phyloP scores from a whole-genome alignment of 306 rosid genomes.

The Gynostemma pentaphyllum region DNA sequence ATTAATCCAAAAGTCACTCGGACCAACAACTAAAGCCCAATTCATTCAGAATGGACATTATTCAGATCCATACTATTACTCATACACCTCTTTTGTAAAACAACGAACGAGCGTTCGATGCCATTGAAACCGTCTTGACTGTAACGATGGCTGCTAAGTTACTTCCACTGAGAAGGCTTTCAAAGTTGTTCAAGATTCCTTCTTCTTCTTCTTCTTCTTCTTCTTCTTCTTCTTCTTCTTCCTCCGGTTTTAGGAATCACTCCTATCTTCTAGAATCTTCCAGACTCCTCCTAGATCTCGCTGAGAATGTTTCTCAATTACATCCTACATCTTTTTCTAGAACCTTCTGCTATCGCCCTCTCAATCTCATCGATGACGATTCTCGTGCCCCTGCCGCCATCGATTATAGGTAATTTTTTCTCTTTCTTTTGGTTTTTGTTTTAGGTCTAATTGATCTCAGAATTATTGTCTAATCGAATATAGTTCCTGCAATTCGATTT shows the following conservation, averaged over 20 bases:
- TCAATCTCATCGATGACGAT: slow-evolving; percentile 27
- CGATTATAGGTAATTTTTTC: slow-evolving; percentile 46
- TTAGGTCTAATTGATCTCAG: not conserved
- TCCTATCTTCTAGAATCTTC: slow-evolving; percentile 24
- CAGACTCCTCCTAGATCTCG: not conserved
- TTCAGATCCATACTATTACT: too few species aligned
- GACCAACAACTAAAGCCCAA: too few species aligned
- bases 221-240: too few species aligned
- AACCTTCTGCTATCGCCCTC: slow-evolving; percentile 43
- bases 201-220: slow-evolving; percentile 16
- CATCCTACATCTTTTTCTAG: slow-evolving; percentile 16
- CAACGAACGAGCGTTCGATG: not conserved
- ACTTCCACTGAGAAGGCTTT: slow-evolving; percentile 29
- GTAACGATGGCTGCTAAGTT: slow-evolving; percentile 44
- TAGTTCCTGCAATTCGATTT: not conserved
- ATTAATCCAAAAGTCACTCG: too few species aligned
- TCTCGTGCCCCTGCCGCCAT: slow-evolving; percentile 51
- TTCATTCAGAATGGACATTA: too few species aligned
- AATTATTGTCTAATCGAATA: not conserved
- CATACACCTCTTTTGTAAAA: too few species aligned
- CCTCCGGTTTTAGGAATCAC: not conserved
- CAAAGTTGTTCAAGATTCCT: slow-evolving; percentile 28
- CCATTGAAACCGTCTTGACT: not conserved
- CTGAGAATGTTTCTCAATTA: not conserved
- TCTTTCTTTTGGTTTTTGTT: not conserved